Evolutionary conservation across 225 moss, liverwort and hornwort genomes (phyloP).

Genomic region (Bryoerythrophyllum caledonicum): DNA sequence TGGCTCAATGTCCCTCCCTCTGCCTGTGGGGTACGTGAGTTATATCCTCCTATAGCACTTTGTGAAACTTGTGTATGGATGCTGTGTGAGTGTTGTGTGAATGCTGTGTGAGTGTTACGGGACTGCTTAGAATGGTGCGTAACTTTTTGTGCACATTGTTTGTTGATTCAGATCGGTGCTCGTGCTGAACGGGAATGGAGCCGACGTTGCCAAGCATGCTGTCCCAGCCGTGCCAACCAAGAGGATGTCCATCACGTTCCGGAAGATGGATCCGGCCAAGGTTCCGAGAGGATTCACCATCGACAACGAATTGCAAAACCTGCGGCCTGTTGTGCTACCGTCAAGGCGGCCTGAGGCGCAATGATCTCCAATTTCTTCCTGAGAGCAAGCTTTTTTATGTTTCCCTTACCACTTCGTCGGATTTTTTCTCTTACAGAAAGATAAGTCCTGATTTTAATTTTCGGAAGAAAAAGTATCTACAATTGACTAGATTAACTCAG

Average conservation of each 20-base stretch:
- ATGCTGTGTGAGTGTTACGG: neutral
- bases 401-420: neutral
- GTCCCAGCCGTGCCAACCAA: slow-evolving; percentile 70
- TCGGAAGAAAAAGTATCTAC: too few species aligned
- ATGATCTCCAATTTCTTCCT: neutral
- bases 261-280: slow-evolving; percentile 83
- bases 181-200: slow-evolving; percentile 77
- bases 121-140: neutral
- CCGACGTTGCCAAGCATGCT: slow-evolving; percentile 87
- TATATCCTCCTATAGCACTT: neutral
- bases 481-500: too few species aligned
- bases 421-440: neutral
- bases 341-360: slow-evolving; percentile 12
- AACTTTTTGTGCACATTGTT: slow-evolving; percentile 13
- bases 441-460: neutral
- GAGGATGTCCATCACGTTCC: slow-evolving; percentile 88
- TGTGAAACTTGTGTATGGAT: neutral
- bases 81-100: neutral
- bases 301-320: slow-evolving; percentile 41
- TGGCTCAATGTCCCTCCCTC: slow-evolving; percentile 60
- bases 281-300: slow-evolving; percentile 50
- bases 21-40: slow-evolving; percentile 86
- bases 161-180: slow-evolving; percentile 64
- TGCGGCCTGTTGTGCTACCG: slow-evolving; percentile 29
- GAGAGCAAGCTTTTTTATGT: neutral